A percentile compares a stretch with the other conserved stretches of the same genome.
Evolutionary conservation across 352 stramenopile species (phyloP).

Genomic region (Phytopythium oedochilum): DNA sequence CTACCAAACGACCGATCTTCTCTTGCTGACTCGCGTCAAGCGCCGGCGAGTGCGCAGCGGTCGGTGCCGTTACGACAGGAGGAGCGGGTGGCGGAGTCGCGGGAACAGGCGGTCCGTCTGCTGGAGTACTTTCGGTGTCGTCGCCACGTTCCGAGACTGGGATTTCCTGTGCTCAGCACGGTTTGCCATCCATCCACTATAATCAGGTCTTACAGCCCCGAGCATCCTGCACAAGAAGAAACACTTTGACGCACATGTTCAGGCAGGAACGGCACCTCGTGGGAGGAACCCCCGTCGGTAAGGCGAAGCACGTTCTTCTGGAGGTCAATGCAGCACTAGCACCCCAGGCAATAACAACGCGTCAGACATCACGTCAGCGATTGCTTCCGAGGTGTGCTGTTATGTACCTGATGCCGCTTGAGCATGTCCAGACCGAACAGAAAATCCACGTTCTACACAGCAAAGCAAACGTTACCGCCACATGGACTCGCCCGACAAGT

Average conservation of each 20-base stretch:
- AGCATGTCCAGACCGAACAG: conserved; percentile 98
- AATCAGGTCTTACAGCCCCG: too few relatives aligned
- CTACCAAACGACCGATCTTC: conserved; percentile 65
- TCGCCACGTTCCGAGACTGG: conserved; percentile 48
- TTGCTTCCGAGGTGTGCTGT: background rate
- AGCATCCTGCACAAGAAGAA: background rate
- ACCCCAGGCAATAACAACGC: background rate
- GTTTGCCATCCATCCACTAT: too few relatives aligned
- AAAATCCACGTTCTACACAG: conserved; percentile 92
- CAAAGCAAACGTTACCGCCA: background rate
- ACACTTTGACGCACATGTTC: conserved; percentile 57
- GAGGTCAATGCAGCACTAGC: conserved; percentile 94
- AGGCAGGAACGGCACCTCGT: conserved; percentile 84
- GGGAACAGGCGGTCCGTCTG: conserved; percentile 8
- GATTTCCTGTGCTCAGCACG: conserved; percentile 43
- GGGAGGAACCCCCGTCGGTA: conserved; percentile 49
- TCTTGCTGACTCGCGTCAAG: conserved; percentile 19
- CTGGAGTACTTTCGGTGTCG: conserved; percentile 15
- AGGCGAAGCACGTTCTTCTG: conserved; percentile 87
- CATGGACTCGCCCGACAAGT: background rate
- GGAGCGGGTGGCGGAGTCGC: conserved; percentile 12
- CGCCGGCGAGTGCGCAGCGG: background rate
- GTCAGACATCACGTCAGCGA: conserved; percentile 2
- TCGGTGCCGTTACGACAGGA: background rate
- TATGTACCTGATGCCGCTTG: conserved; percentile 90